Base-by-base conservation (phyloP, 371 early-diverging fungal species). In the Smittium culicis region DNA sequence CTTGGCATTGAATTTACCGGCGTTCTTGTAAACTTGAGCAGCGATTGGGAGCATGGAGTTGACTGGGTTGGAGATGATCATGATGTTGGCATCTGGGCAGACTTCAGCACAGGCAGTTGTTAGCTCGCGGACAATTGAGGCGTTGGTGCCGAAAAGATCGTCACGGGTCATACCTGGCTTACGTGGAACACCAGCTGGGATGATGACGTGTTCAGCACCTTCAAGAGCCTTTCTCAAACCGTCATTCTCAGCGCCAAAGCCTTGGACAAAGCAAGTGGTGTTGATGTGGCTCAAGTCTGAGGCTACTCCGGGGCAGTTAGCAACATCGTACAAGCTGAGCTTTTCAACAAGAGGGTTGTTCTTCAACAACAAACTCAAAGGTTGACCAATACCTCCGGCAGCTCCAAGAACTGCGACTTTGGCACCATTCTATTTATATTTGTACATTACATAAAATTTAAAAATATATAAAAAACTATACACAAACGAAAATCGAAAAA, bases 81-180 rank as follows among this genome's bases (percentile, higher is more conserved):
- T 81, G 79, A 96, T 76, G 85, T 89, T 87, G 73, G 99, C 99
- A 77, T 93, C 86, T 77, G 99, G 99, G 81, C 90, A 92, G 86
- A 68, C 55, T 74, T 81, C 73, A 55, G 85, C 85, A 74, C 81
- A 82, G 66, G 83, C 89, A 57, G 77, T 72, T 68, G 92, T 93
- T 68, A 97, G 84, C 73, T 83, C 87, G 74, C 88, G 87, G 73
- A 96, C 95, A 74, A 96, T 96, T 67, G 90, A 86, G 69, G 97
- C 96, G 80, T 93, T 95, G 85, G 90, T 93, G 85, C 93, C 94
- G 88, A 97, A 97, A 70, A 97, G 82, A 76, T 97, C 96, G 79
- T 96, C 96, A 79, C 99, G 91, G 74, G 97, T 96, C 99, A 99
- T 99, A 69, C 96, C 97, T 70, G 98, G 99, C 88, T 99, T 99